Percentiles rank a stretch among this genome's conserved stretches.
Conservation (phyloP, 2,329 filamentous ascomycete species). For the Exophiala aquamarina region DNA sequence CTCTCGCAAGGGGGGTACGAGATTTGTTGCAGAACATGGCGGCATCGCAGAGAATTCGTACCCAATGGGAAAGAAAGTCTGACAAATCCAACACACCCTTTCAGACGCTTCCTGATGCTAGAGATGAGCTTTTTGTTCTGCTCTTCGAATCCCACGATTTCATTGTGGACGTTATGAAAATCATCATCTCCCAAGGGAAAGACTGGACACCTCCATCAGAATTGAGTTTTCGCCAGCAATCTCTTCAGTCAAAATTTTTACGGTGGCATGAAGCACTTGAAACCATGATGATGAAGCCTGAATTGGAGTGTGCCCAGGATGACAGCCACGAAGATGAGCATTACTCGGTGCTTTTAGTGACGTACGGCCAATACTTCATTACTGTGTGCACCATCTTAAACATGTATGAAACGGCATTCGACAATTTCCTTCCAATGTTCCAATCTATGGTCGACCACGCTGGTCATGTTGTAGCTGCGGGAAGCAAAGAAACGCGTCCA, state of each 20-base stretch:
- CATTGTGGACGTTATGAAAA: slow-evolving; percentile 4
- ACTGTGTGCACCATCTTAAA: slow-evolving; percentile 3
- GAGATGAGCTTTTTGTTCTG: slow-evolving; percentile 6
- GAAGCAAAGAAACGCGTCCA: slow-evolving; percentile 1
- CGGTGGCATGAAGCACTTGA: not conserved
- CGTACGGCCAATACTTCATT: slow-evolving; percentile 11
- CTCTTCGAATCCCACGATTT: slow-evolving; percentile 12
- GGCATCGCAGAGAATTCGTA: slow-evolving; percentile 5
- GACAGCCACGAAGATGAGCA: not conserved
- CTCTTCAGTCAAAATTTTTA: slow-evolving; percentile 3
- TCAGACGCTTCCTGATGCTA: slow-evolving; percentile 2
- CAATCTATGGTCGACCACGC: slow-evolving; percentile 7
- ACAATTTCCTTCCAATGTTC: slow-evolving; percentile 5
- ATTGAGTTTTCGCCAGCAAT: not conserved
- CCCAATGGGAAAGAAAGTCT: not conserved
- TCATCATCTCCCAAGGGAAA: slow-evolving; percentile 9
- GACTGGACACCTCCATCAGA: slow-evolving; percentile 9
- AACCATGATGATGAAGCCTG: not conserved
- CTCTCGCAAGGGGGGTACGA: not conserved
- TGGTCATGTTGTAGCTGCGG: not conserved
- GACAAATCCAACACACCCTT: not conserved
- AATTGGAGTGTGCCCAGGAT: too few relatives aligned
- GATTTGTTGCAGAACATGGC: slow-evolving; percentile 15
- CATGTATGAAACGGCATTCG: slow-evolving; percentile 5
- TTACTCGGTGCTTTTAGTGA: slow-evolving; percentile 4